phyloP scores from a whole-genome alignment of 257 asterid genomes.

The Solanum habrochaites region DNA sequence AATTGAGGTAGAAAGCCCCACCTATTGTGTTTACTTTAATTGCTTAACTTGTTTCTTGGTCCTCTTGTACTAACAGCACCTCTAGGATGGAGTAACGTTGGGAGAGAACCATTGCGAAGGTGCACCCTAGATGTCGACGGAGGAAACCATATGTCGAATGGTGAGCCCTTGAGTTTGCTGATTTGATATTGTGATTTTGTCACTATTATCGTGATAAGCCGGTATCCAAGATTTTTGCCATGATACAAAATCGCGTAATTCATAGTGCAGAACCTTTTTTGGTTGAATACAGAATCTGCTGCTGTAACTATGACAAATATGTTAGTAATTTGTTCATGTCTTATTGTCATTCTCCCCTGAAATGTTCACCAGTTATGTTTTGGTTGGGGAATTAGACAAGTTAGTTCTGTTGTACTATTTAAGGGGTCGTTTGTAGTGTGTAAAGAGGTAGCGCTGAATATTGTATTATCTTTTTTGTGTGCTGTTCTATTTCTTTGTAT shows the following conservation, averaged over 20 bases:
- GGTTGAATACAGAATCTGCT: not conserved
- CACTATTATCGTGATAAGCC: not conserved
- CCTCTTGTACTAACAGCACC: slow-evolving; percentile 21
- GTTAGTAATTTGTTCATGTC: not conserved
- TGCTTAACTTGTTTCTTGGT: not conserved
- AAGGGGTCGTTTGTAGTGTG: not conserved
- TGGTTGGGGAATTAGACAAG: not conserved
- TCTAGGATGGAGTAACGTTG: slow-evolving; percentile 50
- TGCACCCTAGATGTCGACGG: slow-evolving; percentile 82
- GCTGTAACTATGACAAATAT: not conserved
- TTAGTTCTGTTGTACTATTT: not conserved
- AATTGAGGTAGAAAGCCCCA: not conserved
- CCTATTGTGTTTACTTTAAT: not conserved
- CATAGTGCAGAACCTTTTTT: not conserved
- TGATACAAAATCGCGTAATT: not conserved
- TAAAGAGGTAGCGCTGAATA: not conserved
- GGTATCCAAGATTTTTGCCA: not conserved
- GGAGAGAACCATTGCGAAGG: slow-evolving; percentile 79
- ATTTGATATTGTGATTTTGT: not conserved
- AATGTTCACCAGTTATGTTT: not conserved
- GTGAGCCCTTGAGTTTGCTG: slow-evolving; percentile 24
- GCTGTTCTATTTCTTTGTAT: not conserved
- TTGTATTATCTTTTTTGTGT: not conserved
- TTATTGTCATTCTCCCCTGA: not conserved
- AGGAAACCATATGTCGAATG: slow-evolving; percentile 78